Evolutionary conservation across 2,329 filamentous ascomycete genomes (phyloP), one percentile per base, ranked within the genome.

Genomic region (Botrytis fragariae): DNA sequence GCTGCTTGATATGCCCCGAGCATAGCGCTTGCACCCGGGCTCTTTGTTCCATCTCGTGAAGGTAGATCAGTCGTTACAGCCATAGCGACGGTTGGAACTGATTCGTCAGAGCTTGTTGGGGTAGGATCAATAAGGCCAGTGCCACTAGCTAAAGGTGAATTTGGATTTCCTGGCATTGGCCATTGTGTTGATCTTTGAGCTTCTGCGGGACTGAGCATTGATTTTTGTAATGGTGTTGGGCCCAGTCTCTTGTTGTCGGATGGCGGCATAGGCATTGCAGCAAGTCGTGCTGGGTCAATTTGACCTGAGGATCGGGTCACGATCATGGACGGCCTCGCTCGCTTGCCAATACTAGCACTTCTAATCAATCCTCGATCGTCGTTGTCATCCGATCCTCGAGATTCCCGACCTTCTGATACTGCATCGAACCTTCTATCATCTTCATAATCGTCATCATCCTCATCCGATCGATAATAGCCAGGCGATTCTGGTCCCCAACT

Each of bases 271-370:
- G 62, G 44, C 32, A 35, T 35, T 35, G 57, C 54, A 14, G 57
- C 32, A 29, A 60, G 29, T 16, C 60, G 54, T n/a, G 60, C 57
- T 51, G 73, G 63, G 12, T 77, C 76, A 10, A 68, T 60, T 29
- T 70, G 75, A 20, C 78, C 80, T 75, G 78, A 76, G 72, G 75
- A 76, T 70, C 76, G 84, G 3, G 85, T 86, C 60, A 82, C 87
- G 25, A 91, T 84, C 61, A 90, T 83, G 7, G 87, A 84, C 3
- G 88, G 87, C 77, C 87, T 90, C 29, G 85, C 88, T 77, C 87
- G 86, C 79, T 88, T 89, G 20, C 89, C 89, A 68, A 91, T 80
- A 78, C 89, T 91, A 25, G 88, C 89, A 77, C 85, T 90, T 73
- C 89, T 84, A 16, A 91, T 89, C 35, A 91, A 82, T 60, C 85